Evolutionary conservation across 768 basidiomycete genomes (phyloP).

Genomic region (Lentinula aciculospora): DNA sequence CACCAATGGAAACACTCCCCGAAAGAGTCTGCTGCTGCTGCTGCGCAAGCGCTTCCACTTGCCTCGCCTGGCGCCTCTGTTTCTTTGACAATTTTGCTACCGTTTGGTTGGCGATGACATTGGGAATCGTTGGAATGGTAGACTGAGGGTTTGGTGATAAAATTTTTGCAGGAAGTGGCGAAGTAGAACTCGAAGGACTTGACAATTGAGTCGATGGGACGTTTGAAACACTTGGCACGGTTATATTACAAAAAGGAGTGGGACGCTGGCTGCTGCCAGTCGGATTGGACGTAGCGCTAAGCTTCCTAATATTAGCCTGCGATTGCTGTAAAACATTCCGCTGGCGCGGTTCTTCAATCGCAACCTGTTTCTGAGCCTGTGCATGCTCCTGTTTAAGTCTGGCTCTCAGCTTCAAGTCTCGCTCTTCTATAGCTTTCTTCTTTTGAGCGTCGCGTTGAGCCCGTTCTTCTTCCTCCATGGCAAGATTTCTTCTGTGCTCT

Average conservation of each 20-base stretch:
- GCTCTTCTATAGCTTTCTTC: neutral
- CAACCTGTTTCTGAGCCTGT: neutral
- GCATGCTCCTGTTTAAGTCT: neutral
- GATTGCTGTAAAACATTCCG: neutral
- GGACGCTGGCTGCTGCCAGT: neutral
- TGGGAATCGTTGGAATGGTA: neutral
- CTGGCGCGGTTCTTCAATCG: neutral
- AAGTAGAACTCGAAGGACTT: neutral
- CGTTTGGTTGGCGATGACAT: neutral
- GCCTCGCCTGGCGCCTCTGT: neutral
- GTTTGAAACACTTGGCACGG: neutral
- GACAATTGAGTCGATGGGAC: neutral
- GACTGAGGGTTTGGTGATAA: neutral
- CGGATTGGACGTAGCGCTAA: too few species aligned
- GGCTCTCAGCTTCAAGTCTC: neutral
- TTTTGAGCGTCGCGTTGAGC: neutral
- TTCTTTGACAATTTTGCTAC: neutral
- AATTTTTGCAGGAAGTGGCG: too few species aligned
- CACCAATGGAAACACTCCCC: neutral
- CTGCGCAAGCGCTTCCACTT: neutral
- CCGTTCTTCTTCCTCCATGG: neutral
- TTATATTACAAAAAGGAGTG: neutral
- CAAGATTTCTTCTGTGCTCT: neutral
- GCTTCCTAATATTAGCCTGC: neutral
- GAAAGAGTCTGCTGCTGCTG: neutral